Evolutionary conservation across 1,284 basidiomycete genomes (phyloP), one percentile per base, ranked within the genome.

Genomic region (Phellopilus nigrolimitatus): DNA sequence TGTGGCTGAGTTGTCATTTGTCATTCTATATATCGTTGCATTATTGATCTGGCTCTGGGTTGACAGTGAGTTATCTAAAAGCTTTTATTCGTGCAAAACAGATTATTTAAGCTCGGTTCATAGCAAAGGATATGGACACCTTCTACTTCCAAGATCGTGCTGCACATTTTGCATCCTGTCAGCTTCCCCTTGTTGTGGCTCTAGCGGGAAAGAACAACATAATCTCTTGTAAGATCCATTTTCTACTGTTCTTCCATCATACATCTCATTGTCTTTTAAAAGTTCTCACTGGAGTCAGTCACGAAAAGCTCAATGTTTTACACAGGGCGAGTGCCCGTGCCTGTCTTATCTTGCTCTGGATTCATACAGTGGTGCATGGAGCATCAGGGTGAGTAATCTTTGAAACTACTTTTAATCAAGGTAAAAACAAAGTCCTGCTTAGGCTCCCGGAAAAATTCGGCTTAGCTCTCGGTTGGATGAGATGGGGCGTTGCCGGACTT

Each of bases 131-230:
- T 27, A 54, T 66, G 12, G 50, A 60, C 13, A 52, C 52, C 15
- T 62, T 60, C 58, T 69, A 65, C 52, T 71, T 60, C 55, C 60
- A 68, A 40, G 68, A 72, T 38, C 65, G 70, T 45, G 66, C 71
- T 7, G 72, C 66, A 0, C 68, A 68, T 59, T 55, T 73, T 17
- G 70, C 69, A 5, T 67, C 68, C 3, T 69, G 66, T 42, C 73
- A 76, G 53, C 61, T 74, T 3, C 68, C 72, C 3, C 62, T 76
- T 44, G 68, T 75, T 40, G 69, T 74, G 28, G 72, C 68, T 7
- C 61, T 76, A 13, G 72, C 73, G 0, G 69, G 70, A 3, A 73
- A 73, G 60, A 75, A 76, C 61, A 76, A 75, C 56, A 53, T 74
- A 37, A 68, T 76, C 10, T 74, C 72, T 10, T 66, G 69, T 70